Evolutionary conservation across 805 yeast genomes (phyloP), one percentile per base, ranked within the genome.

Genomic region (Zygosaccharomyces kombuchaensis): DNA sequence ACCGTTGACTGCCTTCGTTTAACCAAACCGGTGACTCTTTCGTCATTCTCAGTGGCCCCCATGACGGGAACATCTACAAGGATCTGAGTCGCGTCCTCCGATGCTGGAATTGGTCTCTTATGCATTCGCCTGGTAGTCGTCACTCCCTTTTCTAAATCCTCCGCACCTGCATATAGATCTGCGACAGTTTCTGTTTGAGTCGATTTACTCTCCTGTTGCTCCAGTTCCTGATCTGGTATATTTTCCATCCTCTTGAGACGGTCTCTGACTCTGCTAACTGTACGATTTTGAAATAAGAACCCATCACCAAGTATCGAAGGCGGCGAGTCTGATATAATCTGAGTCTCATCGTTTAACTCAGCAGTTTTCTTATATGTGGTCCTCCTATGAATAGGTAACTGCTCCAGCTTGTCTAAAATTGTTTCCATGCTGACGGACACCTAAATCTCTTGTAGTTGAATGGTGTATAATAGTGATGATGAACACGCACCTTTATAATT

Each of bases 141-240:
- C 8, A 19, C 29, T 9, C 42, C 8, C 14, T 40, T 21, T 29
- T 51, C 54, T 2, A 51, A 34, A 5, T 49, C 51, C 34, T 54
- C 53, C 12, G 49, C 65, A 27, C 59, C 66, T 6, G 47, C 57
- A 46, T 62, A 62, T 16, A 59, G 40, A 21, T 50, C 52, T 2
- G 55, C 34, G 6, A 59, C 47, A 2, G 45, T 26, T 37, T 56
- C 58, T 16, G 45, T 48, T 31, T 32, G 44, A 23, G 23, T 40
- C n/a, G 23, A 17, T 31, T 26, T 34, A 9, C 29, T 30, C 6
- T 13, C 31, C 9, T 14, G 13, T 19, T 16, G 36, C 16, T 14
- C 38, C 4, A 34, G 19, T 7, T 32, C 31, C 26, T 29, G 21
- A 9, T 29, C 13, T 25, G 10, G 26, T 16, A 23, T 29, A 27